A percentile compares a stretch with the other conserved stretches of the same genome.
Evolutionary conservation across 306 rosid species (phyloP).

Genomic region (Rubus idaeus): DNA sequence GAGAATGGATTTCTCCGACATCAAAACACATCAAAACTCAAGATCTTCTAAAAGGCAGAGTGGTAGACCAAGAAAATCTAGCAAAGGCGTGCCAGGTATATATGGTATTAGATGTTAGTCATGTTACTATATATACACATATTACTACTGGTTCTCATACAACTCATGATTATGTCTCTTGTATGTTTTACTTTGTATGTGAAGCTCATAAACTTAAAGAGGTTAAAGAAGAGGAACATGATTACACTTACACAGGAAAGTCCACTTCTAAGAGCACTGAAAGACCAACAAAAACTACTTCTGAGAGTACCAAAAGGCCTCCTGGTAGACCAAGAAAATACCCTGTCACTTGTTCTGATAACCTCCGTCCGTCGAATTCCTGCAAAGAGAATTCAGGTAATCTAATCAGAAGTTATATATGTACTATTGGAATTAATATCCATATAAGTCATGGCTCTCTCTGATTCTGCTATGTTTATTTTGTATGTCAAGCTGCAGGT

Average conservation of each 20-base stretch:
- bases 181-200: not conserved
- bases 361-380: not conserved
- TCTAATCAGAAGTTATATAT: not conserved
- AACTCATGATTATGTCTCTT: not conserved
- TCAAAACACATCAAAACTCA: not conserved
- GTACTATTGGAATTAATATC: not conserved
- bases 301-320: not conserved
- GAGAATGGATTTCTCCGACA: conserved; percentile 1
- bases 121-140: not conserved
- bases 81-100: not conserved
- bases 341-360: not conserved
- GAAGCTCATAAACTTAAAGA: not conserved
- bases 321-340: conserved; percentile 21
- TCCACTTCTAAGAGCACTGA: not conserved
- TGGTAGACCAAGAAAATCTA: conserved; percentile 16
- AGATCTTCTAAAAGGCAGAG: not conserved
- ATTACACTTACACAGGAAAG: not conserved
- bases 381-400: conserved; percentile 5
- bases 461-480: not conserved
- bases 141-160: not conserved
- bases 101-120: not conserved
- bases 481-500: not conserved
- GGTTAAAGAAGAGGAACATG: not conserved
- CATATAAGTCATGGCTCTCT: not conserved
- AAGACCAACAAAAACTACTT: not conserved